These are phyloP conservation scores for Paecilomyces variotii DNA, from an alignment of 2,329 filamentous ascomycete species.

Conservation along the genomic window DNA sequence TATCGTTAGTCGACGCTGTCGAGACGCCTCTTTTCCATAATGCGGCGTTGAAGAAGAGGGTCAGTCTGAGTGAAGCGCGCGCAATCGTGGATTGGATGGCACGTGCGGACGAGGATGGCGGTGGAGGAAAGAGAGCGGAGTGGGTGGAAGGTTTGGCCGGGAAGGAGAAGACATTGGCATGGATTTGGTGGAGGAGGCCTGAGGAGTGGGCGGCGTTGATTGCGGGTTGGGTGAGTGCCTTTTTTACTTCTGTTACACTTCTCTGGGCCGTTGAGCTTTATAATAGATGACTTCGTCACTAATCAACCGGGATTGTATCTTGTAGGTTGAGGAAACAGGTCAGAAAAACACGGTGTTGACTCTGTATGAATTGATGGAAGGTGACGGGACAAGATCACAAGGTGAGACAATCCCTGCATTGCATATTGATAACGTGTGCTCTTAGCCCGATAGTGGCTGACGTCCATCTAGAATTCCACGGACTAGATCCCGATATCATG, in stretches of 20 bases:
- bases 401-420: constrained; percentile 41
- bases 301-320: not conserved
- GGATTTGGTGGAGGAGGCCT: constrained; percentile 76
- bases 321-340: constrained; percentile 65
- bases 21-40: constrained; percentile 53
- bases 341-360: constrained; percentile 87
- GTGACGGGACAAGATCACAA: constrained; percentile 66
- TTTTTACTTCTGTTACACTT: too few species aligned
- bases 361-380: constrained; percentile 81
- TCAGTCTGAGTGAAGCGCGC: constrained; percentile 46
- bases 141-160: constrained; percentile 42
- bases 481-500: constrained; percentile 77
- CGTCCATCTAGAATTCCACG: constrained; percentile 61
- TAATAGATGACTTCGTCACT: not conserved
- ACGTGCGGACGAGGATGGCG: constrained; percentile 33
- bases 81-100: constrained; percentile 51
- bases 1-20: constrained; percentile 57
- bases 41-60: constrained; percentile 30
- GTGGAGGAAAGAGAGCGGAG: constrained; percentile 47
- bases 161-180: constrained; percentile 50
- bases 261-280: too few species aligned
- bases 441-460: constrained; percentile 4
- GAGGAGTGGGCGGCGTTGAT: constrained; percentile 84
- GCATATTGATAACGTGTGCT: not conserved
- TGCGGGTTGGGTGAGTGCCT: constrained; percentile 55